Percentiles rank a stretch among this genome's conserved stretches.
These are phyloP conservation scores for Astragalus glycyphyllos DNA, from an alignment of 306 rosid genomes.

Conservation along the genomic window DNA sequence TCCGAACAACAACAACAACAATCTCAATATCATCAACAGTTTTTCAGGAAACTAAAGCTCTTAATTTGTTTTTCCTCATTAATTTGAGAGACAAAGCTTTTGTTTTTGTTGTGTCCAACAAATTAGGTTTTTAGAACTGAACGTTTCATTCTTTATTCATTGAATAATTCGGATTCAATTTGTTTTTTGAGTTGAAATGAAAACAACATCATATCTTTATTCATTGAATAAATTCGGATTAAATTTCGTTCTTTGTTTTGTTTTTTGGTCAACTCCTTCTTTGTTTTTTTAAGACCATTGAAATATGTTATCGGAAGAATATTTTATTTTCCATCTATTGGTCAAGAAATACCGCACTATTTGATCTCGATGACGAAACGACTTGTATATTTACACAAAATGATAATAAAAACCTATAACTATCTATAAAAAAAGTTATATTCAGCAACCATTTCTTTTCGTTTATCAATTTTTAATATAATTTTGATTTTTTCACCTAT, in stretches of 20 bases:
- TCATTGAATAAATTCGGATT: no score
- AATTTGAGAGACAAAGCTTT: no score
- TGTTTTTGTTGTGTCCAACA: not conserved
- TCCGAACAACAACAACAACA: no score
- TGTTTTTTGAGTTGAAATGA: not conserved
- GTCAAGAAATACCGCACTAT: conserved; percentile 76
- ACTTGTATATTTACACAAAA: no score
- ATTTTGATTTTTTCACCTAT: no score
- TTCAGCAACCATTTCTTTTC: no score
- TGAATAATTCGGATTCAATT: conserved; percentile 48
- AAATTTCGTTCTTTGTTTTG: no score
- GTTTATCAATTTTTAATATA: no score
- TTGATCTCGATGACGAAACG: conserved; percentile 50
- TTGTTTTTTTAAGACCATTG: not conserved
- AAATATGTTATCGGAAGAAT: not conserved
- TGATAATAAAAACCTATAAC: no score
- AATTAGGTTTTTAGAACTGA: conserved; percentile 4
- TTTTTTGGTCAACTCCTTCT: no score
- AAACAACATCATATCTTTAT: no score
- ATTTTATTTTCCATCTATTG: conserved; percentile 28
- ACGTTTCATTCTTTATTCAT: conserved; percentile 47
- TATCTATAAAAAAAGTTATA: no score
- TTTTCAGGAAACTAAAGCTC: conserved; percentile 60
- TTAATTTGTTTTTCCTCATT: not conserved
- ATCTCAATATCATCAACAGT: conserved; percentile 36